These are phyloP conservation scores for Mycena belliarum DNA, from an alignment of 768 basidiomycete genomes.

Conservation along the genomic window DNA sequence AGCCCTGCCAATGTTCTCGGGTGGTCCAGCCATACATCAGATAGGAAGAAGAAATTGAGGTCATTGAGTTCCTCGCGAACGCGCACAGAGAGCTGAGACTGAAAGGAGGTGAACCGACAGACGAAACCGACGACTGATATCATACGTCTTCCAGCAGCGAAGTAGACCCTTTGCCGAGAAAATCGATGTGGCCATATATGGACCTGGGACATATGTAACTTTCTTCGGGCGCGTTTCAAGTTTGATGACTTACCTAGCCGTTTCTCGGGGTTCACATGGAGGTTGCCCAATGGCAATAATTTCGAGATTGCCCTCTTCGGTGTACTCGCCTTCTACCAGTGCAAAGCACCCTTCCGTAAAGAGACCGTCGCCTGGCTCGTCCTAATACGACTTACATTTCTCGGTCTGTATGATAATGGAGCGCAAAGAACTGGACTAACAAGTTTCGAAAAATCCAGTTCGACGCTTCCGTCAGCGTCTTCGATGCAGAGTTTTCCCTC, in stretches of 20 bases:
- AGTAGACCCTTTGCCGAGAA: constrained; percentile 91
- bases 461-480: constrained; percentile 89
- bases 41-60: constrained; percentile 88
- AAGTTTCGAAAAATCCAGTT: constrained; percentile 83
- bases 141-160: constrained; percentile 89
- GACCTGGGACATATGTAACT: constrained; percentile 49
- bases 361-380: constrained; percentile 91
- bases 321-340: constrained; percentile 95
- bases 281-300: constrained; percentile 97
- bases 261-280: constrained; percentile 88
- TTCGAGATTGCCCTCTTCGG: constrained; percentile 82
- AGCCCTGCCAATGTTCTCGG: constrained; percentile 80
- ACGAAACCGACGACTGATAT: constrained; percentile 6
- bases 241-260: constrained; percentile 58
- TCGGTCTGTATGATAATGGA: constrained; percentile 14
- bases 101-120: constrained; percentile 7
- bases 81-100: constrained; percentile 65
- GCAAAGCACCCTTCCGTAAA: constrained; percentile 97
- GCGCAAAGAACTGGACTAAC: constrained; percentile 43
- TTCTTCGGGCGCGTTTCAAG: neutral
- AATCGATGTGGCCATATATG: constrained; percentile 95
- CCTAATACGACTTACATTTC: constrained; percentile 37
- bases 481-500: constrained; percentile 91
- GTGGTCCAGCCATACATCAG: constrained; percentile 95
- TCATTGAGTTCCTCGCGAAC: constrained; percentile 71